Evolutionary conservation across 2,329 filamentous ascomycete genomes (phyloP).

Genomic region (Verruconis gallopava): DNA sequence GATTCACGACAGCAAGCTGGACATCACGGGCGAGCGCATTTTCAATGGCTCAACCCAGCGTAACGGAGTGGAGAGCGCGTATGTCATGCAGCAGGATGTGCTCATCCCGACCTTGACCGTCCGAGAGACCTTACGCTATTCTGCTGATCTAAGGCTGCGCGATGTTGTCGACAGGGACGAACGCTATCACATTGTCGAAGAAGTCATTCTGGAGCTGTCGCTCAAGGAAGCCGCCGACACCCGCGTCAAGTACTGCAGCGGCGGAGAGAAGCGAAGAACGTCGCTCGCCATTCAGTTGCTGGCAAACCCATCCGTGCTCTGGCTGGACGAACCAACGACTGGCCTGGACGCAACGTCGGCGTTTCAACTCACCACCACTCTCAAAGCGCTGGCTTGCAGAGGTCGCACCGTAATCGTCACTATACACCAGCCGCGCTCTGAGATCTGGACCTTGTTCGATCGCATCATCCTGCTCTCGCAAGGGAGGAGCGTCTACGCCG

Average conservation of each 20-base stretch:
- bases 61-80: conserved; percentile 45
- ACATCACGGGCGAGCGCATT: conserved; percentile 39
- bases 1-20: conserved; percentile 43
- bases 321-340: conserved; percentile 59
- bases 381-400: conserved; percentile 8
- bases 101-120: conserved; percentile 62
- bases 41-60: conserved; percentile 47
- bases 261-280: conserved; percentile 63
- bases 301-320: conserved; percentile 67
- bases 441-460: conserved; percentile 7
- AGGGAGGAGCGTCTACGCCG: background rate
- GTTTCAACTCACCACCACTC: conserved; percentile 4
- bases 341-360: conserved; percentile 35
- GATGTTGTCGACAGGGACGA: conserved; percentile 47
- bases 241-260: conserved; percentile 62
- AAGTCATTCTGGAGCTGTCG: conserved; percentile 62
- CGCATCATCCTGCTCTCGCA: conserved; percentile 1
- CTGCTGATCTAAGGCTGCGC: conserved; percentile 58
- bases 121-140: conserved; percentile 60
- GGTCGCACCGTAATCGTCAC: conserved; percentile 1
- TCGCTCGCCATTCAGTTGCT: conserved; percentile 68
- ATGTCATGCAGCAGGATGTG: conserved; percentile 67
- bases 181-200: conserved; percentile 52
- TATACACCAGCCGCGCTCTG: conserved; percentile 8
- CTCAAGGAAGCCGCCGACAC: conserved; percentile 68